A percentile compares a stretch with the other conserved stretches of the same genome.
phyloP scores from a whole-genome alignment of 768 basidiomycete species.

The Naganishia kalamii region DNA sequence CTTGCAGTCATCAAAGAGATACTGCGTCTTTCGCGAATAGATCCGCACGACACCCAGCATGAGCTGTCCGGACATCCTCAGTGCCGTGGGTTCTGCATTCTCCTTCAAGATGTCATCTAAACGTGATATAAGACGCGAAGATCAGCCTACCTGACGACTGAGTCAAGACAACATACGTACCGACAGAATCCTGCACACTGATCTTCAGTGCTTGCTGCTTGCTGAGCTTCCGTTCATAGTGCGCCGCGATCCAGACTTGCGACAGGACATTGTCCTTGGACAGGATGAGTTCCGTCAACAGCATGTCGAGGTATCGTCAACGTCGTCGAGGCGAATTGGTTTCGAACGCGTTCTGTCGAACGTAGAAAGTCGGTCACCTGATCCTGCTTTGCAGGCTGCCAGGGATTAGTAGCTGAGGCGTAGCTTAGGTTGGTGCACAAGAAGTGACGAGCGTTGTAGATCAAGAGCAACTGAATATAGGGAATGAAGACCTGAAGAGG shows the following conservation, averaged over 20 bases:
- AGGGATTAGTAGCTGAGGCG: background rate
- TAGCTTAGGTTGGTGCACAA: background rate
- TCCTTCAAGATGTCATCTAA: conserved; percentile 84
- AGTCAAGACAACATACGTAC: conserved; percentile 50
- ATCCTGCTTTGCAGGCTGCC: background rate
- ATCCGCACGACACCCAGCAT: conserved; percentile 94
- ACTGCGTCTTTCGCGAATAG: conserved; percentile 95
- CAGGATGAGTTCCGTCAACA: conserved; percentile 85
- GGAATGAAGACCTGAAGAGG: background rate
- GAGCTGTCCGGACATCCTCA: conserved; percentile 91
- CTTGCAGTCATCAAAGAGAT: conserved; percentile 94
- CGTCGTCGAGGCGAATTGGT: background rate
- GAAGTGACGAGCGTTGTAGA: background rate
- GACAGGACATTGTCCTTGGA: conserved; percentile 89
- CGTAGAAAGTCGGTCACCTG: background rate
- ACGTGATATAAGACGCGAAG: background rate
- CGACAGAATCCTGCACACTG: conserved; percentile 88
- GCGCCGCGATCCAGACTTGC: conserved; percentile 97
- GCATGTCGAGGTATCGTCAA: conserved; percentile 53
- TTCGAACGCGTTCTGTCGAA: background rate
- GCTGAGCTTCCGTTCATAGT: conserved; percentile 95
- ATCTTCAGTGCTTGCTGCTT: conserved; percentile 91
- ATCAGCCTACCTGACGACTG: background rate
- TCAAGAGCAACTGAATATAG: background rate
- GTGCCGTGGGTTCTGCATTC: conserved; percentile 79